Evolutionary conservation across 116 monocot genomes (phyloP).

Genomic region (Iris pallida): DNA sequence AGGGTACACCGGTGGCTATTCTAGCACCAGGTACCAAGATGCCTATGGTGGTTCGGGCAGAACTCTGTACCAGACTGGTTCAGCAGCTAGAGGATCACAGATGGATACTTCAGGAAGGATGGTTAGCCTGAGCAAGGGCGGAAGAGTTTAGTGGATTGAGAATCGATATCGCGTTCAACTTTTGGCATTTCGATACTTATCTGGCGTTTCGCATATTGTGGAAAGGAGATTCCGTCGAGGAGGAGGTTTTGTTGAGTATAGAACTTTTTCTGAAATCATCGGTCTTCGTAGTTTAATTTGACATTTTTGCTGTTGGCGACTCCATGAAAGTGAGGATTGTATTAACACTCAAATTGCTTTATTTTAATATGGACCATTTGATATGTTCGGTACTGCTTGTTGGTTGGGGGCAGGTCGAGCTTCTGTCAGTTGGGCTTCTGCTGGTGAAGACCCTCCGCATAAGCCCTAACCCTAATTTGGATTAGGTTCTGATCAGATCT

Average conservation of each 20-base stretch:
- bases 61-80: conserved; percentile 19
- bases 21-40: conserved; percentile 40
- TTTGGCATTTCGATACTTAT: not conserved
- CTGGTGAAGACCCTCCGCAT: no score
- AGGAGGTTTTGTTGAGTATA: not conserved
- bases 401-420: no score
- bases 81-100: conserved; percentile 34
- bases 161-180: not conserved
- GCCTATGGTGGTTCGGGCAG: conserved; percentile 21
- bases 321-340: conserved; percentile 2
- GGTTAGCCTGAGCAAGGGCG: conserved; percentile 67
- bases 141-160: conserved; percentile 23
- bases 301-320: not conserved
- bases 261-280: not conserved
- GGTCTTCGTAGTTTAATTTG: not conserved
- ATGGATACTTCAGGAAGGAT: conserved; percentile 45
- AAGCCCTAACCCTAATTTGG: no score
- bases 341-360: not conserved
- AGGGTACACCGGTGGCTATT: conserved; percentile 15
- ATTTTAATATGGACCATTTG: not conserved
- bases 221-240: not conserved
- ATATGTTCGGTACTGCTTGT: no score
- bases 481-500: no score
- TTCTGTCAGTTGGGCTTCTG: no score
- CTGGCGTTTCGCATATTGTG: not conserved